These are phyloP conservation scores for Alliaria petiolata DNA, from an alignment of 345 rosid species.

Conservation along the genomic window DNA sequence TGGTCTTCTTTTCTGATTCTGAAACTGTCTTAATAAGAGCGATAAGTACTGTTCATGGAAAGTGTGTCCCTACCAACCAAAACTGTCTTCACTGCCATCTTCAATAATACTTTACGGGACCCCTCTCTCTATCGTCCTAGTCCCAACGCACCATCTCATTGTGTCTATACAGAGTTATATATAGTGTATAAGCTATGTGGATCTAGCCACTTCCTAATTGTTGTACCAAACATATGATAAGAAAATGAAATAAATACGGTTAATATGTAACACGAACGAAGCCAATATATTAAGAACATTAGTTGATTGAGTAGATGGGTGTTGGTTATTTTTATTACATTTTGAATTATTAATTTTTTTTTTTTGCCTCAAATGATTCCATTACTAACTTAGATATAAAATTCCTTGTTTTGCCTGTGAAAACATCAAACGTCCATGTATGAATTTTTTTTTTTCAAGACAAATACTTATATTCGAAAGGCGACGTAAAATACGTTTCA, in stretches of 20 bases:
- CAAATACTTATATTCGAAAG: too few species aligned
- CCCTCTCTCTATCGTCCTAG: constrained; percentile 24
- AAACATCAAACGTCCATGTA: too few species aligned
- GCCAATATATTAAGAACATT: background rate
- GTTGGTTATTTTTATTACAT: too few species aligned
- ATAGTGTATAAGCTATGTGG: background rate
- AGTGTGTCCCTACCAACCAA: constrained; percentile 21
- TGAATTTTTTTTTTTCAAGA: background rate
- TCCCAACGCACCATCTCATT: constrained; percentile 28
- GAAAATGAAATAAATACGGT: too few species aligned
- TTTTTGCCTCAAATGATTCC: too few species aligned
- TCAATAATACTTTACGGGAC: constrained; percentile 36
- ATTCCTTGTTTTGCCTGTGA: too few species aligned
- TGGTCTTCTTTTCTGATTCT: constrained; percentile 30
- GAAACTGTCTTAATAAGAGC: constrained; percentile 30
- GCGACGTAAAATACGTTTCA: background rate
- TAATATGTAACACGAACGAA: background rate
- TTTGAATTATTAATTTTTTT: too few species aligned
- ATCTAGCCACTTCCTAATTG: constrained; percentile 2
- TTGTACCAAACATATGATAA: background rate
- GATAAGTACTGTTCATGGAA: constrained; percentile 29
- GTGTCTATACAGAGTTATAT: background rate
- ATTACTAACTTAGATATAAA: too few species aligned
- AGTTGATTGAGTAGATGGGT: too few species aligned
- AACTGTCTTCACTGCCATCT: constrained; percentile 32